Evolutionary conservation across 305 asterid species (phyloP).

Genomic region (Rubia occidens): DNA sequence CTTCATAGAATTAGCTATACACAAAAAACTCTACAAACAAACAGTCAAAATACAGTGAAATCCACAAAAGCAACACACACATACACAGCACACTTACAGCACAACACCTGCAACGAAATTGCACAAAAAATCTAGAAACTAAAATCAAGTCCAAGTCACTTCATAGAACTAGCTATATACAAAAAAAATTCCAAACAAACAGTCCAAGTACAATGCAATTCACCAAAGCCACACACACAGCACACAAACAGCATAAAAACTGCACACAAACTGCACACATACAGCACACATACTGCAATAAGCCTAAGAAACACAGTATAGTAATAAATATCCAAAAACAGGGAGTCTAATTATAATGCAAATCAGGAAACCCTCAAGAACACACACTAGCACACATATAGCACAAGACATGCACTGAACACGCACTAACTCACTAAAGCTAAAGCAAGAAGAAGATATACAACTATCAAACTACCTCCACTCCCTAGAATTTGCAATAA

Average conservation of each 20-base stretch:
- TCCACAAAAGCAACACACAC: background rate
- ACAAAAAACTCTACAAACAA: conserved; percentile 7
- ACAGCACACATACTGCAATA: background rate
- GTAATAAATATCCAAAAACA: background rate
- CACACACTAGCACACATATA: background rate
- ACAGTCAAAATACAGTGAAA: conserved; percentile 9
- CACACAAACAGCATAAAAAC: background rate
- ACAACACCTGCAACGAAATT: background rate
- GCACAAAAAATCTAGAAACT: too few relatives aligned
- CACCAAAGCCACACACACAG: conserved; percentile 7
- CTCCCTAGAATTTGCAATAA: background rate
- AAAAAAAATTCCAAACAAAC: background rate
- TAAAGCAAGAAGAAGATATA: background rate
- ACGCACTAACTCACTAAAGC: background rate
- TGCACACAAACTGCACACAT: background rate
- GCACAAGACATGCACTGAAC: background rate
- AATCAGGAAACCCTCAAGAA: background rate
- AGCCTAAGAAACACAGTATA: background rate
- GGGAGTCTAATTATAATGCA: background rate
- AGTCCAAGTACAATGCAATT: background rate
- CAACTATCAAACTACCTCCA: background rate
- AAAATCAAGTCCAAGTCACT: background rate
- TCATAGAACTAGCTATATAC: background rate
- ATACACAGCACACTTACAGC: background rate
- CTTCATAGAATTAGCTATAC: conserved; percentile 7